Evolutionary conservation across 2,329 filamentous ascomycete species (phyloP).

Genomic region (Monilinia fructigena): DNA sequence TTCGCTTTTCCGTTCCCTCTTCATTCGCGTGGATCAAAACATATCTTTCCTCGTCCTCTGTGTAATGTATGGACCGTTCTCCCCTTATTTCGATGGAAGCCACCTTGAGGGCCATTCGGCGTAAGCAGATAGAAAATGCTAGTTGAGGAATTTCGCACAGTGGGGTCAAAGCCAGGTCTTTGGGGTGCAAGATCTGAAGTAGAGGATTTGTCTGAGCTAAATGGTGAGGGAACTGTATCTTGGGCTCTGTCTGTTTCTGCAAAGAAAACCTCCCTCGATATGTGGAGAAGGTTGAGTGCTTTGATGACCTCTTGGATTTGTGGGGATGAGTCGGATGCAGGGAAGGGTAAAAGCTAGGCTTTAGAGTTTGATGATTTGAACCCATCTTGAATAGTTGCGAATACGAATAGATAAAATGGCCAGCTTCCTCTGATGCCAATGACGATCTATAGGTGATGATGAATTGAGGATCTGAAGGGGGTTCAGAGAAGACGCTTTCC

Average conservation of each 20-base stretch:
- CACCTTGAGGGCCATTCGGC: conserved; percentile 52
- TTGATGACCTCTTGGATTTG: conserved; percentile 43
- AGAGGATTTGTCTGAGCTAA: conserved; percentile 44
- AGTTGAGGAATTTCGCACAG: conserved; percentile 54
- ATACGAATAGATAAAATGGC: neutral
- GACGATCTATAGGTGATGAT: neutral
- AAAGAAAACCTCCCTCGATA: conserved; percentile 65
- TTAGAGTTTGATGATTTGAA: conserved; percentile 21
- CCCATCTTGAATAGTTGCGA: conserved; percentile 2
- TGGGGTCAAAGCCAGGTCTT: conserved; percentile 43
- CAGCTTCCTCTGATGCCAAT: neutral
- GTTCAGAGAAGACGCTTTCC: neutral
- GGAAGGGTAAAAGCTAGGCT: conserved; percentile 36
- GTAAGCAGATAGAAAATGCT: conserved; percentile 66
- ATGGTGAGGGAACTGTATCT: conserved; percentile 55
- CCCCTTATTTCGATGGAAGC: conserved; percentile 62
- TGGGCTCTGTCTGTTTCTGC: conserved; percentile 58
- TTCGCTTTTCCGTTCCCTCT: conserved; percentile 43
- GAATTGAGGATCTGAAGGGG: neutral
- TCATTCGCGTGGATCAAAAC: conserved; percentile 61
- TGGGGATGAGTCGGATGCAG: conserved; percentile 38
- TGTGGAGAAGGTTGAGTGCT: conserved; percentile 52
- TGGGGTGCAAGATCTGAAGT: conserved; percentile 42
- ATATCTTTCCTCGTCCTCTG: conserved; percentile 60
- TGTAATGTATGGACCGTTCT: conserved; percentile 66